Evolutionary conservation across 345 rosid genomes (phyloP), one percentile per base, ranked within the genome.

Genomic region (Populus davidiana): DNA sequence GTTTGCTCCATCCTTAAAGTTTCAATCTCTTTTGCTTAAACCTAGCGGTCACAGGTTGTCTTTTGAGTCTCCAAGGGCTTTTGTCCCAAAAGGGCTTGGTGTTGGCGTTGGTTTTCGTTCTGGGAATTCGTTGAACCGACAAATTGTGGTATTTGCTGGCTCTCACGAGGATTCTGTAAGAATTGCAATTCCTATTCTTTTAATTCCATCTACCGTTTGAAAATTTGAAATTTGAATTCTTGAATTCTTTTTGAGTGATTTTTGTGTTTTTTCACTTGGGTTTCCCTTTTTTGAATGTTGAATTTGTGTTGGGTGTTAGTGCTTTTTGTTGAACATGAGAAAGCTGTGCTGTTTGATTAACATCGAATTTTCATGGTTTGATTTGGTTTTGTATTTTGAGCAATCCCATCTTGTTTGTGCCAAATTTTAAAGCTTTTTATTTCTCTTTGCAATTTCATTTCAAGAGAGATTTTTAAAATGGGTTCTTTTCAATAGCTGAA

Each of bases 121-220:
- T 75, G 83, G 76, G 66, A 23, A 27, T 63, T 81, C 85, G 73
- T 77, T 76, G 72, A 71, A 59, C 54, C 81, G 70, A 49, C 78
- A 87, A 4, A 14, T 80, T 68, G 80, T 86, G 21, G 85, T 84
- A 64, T 87, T 77, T 68, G 87, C 97, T 69, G 90, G 94, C 10
- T 86, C 98, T 25, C 91, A 83, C 70, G 92, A 91, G 70, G 93
- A 91, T 12, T 85, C 93, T 67, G 94, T 90, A 79, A 81, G 78
- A 70, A 68, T 12, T 56, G 0, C 61, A 13, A 16, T 12, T 35
- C 5, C 36, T 35, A 35, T 29, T 75, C 2, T 31, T 21, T 23
- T 5, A 27, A 21, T 23, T 27, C 5, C 27, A 3, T 3, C 27
- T 25, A 13, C 56, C 36, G 29, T 71, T 39, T 52, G 0, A 29